Evolutionary conservation across 106 monocot species (phyloP), one percentile per base, ranked within the genome.

Genomic region (Apostasia shenzhenica): DNA sequence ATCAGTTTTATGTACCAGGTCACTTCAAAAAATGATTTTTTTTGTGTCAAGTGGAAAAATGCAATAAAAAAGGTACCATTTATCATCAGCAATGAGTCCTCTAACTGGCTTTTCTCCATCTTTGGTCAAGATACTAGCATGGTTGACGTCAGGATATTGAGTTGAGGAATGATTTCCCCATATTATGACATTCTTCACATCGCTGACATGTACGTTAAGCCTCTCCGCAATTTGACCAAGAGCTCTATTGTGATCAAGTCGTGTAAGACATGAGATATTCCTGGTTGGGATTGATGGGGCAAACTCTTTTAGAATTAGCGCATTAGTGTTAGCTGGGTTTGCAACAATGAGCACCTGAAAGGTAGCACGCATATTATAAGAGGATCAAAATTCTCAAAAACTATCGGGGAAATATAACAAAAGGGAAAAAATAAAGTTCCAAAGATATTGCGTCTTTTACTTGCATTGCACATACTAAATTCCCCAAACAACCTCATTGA

Each of bases 311-410:
- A 93, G 67, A 70, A 93, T 89, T 12, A 93, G 69, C 41, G 92
- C 92, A 73, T 93, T 93, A 43, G 88, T 94, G 76, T 94, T 94
- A 44, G 94, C 87, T 5, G 88, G 88, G 55, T 93, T 93, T 46
- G 94, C 94, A 4, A 94, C 90, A 39, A 94, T 83, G 70, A 94
- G 66, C 41, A 90, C 94, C 87, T 94, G 74, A 45, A 78, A 10
- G 67, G 60, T n/a, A 69, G 11, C 2, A 73, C 4, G 5, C 46
- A 58, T 58, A 57, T 70, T 8, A 48, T 3, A 41, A 59, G 41
- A 59, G 40, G 59, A 59, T 40, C 41, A 40, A 39, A 59, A 7
- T 55, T 5, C 52, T 52, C 11, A 3, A 52, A 11, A 11, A 6
- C 6, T 8, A 11, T 1, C 6, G 6, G 1, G 52, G 52, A 52